Conservation (phyloP, 257 asterid species). For the Cinchona pubescens region DNA sequence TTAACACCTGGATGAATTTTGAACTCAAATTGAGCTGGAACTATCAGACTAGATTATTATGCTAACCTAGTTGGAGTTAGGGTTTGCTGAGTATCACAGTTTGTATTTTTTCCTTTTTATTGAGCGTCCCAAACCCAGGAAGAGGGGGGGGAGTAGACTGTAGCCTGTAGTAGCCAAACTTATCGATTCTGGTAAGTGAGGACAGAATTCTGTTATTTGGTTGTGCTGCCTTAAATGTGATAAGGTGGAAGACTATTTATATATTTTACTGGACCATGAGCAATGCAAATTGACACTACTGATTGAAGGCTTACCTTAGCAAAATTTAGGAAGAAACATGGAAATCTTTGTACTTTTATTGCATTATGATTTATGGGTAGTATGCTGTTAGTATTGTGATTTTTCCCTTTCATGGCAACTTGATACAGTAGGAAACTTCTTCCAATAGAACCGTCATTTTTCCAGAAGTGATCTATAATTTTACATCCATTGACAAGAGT, state of each 20-base stretch:
- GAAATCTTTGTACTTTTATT: neutral
- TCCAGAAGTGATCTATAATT: neutral
- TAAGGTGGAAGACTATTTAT: neutral
- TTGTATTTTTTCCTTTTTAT: neutral
- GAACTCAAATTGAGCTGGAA: too few relatives aligned
- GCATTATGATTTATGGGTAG: neutral
- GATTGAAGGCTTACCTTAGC: neutral
- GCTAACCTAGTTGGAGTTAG: neutral
- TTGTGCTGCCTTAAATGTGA: neutral
- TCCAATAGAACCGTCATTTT: neutral
- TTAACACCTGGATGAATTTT: neutral
- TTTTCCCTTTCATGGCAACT: neutral
- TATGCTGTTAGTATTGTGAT: neutral
- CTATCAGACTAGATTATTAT: neutral
- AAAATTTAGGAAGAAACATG: neutral
- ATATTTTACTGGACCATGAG: neutral
- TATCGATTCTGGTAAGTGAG: neutral
- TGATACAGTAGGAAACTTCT: neutral
- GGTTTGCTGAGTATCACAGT: neutral
- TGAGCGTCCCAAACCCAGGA: neutral
- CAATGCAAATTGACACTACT: neutral
- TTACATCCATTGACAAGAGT: neutral
- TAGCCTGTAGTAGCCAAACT: neutral
- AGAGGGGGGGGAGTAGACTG: too few relatives aligned
- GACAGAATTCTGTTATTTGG: neutral